Evolutionary conservation across 345 rosid genomes (phyloP), one percentile per base, ranked within the genome.

Genomic region (Turnera subulata): DNA sequence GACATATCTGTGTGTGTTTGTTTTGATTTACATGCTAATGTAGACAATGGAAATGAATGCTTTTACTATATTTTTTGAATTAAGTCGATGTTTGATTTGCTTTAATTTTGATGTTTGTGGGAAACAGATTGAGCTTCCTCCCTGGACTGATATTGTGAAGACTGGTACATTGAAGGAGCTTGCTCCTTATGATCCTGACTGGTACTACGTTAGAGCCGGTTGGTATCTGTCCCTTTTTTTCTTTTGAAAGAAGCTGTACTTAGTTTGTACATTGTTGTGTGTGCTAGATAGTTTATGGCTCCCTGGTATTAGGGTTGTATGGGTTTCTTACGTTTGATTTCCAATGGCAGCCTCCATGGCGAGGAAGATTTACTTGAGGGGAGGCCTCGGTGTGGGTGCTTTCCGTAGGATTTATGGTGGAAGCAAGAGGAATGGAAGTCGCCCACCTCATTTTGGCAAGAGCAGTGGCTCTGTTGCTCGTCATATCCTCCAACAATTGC

Each of bases 371-470:
- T 90, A 87, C 70, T 51, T 90, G 40, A 87, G 93, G 66, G 93
- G 91, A 52, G 97, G 97, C 50, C 93, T 90, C 43, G 97, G 97
- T 17, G 96, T 85, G 26, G 96, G 96, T 71, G 89, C 94, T 59
- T 86, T 89, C 71, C 76, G 79, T 11, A 84, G 96, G 70, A 89
- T 86, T 50, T 89, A 89, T 54, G 96, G 96, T 42, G 92, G 96
- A 1, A 84, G 89, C 83, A 78, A 88, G 71, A 88, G 96, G 63
- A 84, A 88, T 51, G 96, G 96, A 25, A 84, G 89, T 62, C 84
- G 96, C 39, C 96, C 96, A 17, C 89, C 84, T 7, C 96, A 88
- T 57, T 90, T 90, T 69, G 75, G 97, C 82, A 90, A 82, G 84
- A 79, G 87, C 79, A 90, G 96, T 40, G 97, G 97, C 45, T 74